A percentile compares a stretch with the other conserved stretches of the same genome.
These are phyloP conservation scores for Apiospora arundinis DNA, from an alignment of 2,329 filamentous ascomycete species.

Conservation along the genomic window DNA sequence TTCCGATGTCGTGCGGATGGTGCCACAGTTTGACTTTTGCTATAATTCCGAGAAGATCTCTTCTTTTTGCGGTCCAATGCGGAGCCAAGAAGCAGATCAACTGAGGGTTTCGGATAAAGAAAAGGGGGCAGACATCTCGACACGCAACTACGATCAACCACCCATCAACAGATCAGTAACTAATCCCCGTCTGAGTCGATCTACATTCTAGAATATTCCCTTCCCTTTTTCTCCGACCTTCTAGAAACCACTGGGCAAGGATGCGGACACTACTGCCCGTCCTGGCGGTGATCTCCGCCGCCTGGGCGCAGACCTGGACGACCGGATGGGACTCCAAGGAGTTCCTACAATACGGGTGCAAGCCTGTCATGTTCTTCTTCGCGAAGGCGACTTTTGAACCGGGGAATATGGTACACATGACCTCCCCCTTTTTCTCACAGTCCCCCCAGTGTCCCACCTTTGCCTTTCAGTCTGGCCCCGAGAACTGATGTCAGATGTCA, in stretches of 20 bases:
- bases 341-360: constrained; percentile 34
- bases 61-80: neutral
- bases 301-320: constrained; percentile 32
- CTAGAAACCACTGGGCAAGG: neutral
- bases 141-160: neutral
- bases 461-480: neutral
- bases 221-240: neutral
- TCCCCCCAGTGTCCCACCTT: neutral
- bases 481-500: too few relatives aligned
- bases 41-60: neutral
- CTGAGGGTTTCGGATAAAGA: neutral
- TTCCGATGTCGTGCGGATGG: neutral
- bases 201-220: neutral
- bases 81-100: neutral
- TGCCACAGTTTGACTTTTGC: neutral
- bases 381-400: constrained; percentile 39
- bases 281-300: neutral
- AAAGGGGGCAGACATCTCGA: neutral
- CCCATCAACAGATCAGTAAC: neutral
- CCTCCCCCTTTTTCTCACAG: too few relatives aligned
- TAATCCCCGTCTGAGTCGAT: neutral
- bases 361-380: constrained; percentile 38
- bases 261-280: neutral
- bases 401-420: constrained; percentile 34
- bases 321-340: constrained; percentile 35